These are phyloP conservation scores for Tuber umbilicatum DNA, from an alignment of 495 filamentous ascomycete genomes.

Conservation along the genomic window DNA sequence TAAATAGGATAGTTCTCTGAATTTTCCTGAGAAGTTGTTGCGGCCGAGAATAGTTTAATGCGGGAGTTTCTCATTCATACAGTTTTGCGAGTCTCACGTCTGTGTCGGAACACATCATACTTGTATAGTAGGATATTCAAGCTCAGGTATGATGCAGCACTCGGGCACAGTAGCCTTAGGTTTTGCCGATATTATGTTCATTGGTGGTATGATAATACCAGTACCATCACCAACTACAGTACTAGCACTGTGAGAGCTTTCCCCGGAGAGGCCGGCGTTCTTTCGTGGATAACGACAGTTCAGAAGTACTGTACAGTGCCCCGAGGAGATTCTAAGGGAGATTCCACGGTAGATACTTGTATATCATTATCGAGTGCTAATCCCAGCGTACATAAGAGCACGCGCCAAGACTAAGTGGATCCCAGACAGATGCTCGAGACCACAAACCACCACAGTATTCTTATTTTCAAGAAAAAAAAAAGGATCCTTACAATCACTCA, in stretches of 20 bases:
- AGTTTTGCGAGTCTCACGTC: background rate
- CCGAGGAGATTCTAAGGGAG: too few relatives aligned
- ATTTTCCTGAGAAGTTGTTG: background rate
- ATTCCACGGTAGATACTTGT: too few relatives aligned
- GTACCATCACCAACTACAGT: background rate
- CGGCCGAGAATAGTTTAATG: constrained; percentile 1
- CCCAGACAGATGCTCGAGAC: constrained; percentile 22
- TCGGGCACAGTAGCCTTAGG: background rate
- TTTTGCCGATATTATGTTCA: background rate
- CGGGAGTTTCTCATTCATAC: background rate
- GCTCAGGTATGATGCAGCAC: background rate
- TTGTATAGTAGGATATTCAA: background rate
- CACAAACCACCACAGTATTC: constrained; percentile 37
- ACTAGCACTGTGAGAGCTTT: too few relatives aligned
- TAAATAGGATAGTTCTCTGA: constrained; percentile 22
- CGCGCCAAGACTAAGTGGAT: constrained; percentile 28
- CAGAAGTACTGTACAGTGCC: too few relatives aligned
- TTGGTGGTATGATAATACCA: background rate
- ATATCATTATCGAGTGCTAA: constrained; percentile 12
- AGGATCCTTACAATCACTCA: constrained; percentile 17
- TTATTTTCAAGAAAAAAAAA: constrained; percentile 21
- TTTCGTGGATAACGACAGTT: too few relatives aligned
- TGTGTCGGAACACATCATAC: background rate
- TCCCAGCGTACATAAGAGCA: constrained; percentile 22
- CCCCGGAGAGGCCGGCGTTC: too few relatives aligned